Conservation (phyloP, 2,329 filamentous ascomycete species). For the Macroventuria anomochaeta region DNA sequence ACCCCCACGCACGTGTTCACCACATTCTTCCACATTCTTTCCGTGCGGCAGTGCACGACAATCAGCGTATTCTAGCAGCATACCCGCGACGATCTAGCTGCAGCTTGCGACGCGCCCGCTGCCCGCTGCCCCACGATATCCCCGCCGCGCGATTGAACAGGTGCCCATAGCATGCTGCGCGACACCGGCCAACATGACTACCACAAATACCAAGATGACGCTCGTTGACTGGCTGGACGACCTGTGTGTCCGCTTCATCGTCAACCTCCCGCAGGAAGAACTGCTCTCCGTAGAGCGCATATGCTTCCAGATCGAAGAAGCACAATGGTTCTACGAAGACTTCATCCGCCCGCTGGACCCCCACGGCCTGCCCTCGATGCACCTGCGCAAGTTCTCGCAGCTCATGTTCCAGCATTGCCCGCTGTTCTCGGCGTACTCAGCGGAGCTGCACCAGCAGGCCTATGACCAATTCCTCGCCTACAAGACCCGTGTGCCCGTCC, state of each 20-base stretch:
- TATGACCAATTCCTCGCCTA: conserved; percentile 93
- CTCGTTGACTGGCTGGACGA: conserved; percentile 98
- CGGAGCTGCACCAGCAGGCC: conserved; percentile 77
- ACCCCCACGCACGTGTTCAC: conserved; percentile 4
- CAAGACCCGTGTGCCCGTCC: conserved; percentile 91
- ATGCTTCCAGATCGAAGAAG: conserved; percentile 98
- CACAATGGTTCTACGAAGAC: conserved; percentile 99
- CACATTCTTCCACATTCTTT: conserved; percentile 31
- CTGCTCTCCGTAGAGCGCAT: conserved; percentile 88
- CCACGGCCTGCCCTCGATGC: conserved; percentile 79
- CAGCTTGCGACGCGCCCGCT: conserved; percentile 15
- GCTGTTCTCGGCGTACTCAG: conserved; percentile 79
- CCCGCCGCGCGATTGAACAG: conserved; percentile 17
- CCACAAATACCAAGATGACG: conserved; percentile 74
- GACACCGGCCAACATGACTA: conserved; percentile 56
- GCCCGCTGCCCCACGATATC: conserved; percentile 10
- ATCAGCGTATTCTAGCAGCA: conserved; percentile 4
- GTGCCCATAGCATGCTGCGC: conserved; percentile 64
- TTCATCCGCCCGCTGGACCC: conserved; percentile 93
- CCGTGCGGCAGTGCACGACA: conserved; percentile 38
- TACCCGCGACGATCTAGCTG: conserved; percentile 7
- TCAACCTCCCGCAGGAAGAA: conserved; percentile 93
- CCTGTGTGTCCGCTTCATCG: conserved; percentile 95
- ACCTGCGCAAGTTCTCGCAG: conserved; percentile 82
- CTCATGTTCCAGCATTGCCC: conserved; percentile 95